Evolutionary conservation across 352 stramenopile genomes (phyloP).

Genomic region (Phytophthora macrochlamydospora): DNA sequence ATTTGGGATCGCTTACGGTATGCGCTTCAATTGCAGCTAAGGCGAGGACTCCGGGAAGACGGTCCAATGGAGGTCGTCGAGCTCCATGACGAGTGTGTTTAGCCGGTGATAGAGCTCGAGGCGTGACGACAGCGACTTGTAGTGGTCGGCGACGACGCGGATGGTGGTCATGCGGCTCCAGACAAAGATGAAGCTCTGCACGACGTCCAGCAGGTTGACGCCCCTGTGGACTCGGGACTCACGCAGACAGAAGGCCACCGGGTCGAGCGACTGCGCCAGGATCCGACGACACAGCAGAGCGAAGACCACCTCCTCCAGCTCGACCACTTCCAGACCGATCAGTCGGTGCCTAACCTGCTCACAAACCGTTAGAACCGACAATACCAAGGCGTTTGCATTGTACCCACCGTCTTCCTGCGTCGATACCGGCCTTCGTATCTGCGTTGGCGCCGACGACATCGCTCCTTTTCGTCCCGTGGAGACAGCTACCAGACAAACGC

Average conservation of each 20-base stretch:
- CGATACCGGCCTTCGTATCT: neutral
- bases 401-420: neutral
- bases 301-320: neutral
- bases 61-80: neutral
- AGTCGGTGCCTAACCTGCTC: neutral
- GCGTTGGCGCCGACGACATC: too few relatives aligned
- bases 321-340: neutral
- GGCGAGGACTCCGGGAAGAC: neutral
- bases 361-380: neutral
- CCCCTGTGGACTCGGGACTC: neutral
- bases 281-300: neutral
- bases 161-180: neutral
- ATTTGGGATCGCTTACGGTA: neutral
- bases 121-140: neutral
- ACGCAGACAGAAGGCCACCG: neutral
- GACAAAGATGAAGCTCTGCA: neutral
- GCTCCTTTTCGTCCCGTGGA: too few relatives aligned
- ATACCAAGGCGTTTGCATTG: neutral
- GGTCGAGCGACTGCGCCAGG: neutral
- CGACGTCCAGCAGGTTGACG: neutral
- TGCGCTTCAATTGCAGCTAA: neutral
- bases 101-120: neutral
- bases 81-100: neutral
- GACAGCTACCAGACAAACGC: too few relatives aligned
- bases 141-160: neutral